A percentile compares a stretch with the other conserved stretches of the same genome.
phyloP scores from a whole-genome alignment of 495 filamentous ascomycete genomes.

The Evernia prunastri region DNA sequence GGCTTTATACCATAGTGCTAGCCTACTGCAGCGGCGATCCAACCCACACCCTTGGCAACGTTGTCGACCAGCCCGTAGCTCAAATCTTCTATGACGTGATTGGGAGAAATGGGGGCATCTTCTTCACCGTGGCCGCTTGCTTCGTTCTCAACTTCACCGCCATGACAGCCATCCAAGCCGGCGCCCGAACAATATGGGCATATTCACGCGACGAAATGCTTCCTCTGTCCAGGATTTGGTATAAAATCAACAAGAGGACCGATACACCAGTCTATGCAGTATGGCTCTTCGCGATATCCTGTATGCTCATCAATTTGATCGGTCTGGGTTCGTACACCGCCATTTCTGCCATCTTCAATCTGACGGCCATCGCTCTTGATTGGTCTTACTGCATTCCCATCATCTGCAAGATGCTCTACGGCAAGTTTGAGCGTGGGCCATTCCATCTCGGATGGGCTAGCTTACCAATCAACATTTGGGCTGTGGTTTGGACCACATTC shows the following conservation, averaged over 20 bases:
- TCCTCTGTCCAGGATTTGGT: slow-evolving; percentile 50
- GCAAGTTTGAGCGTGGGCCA: slow-evolving; percentile 52
- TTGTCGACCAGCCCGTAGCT: slow-evolving; percentile 53
- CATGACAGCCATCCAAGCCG: slow-evolving; percentile 56
- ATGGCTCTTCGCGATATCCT: slow-evolving; percentile 51
- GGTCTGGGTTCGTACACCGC: slow-evolving; percentile 56
- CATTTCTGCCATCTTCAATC: slow-evolving; percentile 57
- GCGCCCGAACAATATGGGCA: slow-evolving; percentile 56
- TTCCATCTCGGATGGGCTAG: slow-evolving; percentile 51
- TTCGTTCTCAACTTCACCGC: slow-evolving; percentile 53
- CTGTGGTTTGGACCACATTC: slow-evolving; percentile 54
- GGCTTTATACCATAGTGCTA: slow-evolving; percentile 58
- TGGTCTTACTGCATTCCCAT: slow-evolving; percentile 58
- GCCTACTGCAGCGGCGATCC: slow-evolving; percentile 55
- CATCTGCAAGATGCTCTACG: slow-evolving; percentile 52
- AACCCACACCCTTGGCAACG: slow-evolving; percentile 37
- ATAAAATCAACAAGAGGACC: slow-evolving; percentile 45
- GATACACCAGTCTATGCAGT: slow-evolving; percentile 55
- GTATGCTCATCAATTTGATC: slow-evolving; percentile 56
- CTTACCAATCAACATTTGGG: slow-evolving; percentile 44
- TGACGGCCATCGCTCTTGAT: slow-evolving; percentile 58
- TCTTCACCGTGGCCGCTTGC: slow-evolving; percentile 54
- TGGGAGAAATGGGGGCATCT: slow-evolving; percentile 51
- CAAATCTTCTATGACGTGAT: slow-evolving; percentile 59
- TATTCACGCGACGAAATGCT: slow-evolving; percentile 55